A percentile compares a stretch with the other conserved stretches of the same genome.
Evolutionary conservation across 352 stramenopile species (phyloP).

Genomic region (Phytophthora fragariae): DNA sequence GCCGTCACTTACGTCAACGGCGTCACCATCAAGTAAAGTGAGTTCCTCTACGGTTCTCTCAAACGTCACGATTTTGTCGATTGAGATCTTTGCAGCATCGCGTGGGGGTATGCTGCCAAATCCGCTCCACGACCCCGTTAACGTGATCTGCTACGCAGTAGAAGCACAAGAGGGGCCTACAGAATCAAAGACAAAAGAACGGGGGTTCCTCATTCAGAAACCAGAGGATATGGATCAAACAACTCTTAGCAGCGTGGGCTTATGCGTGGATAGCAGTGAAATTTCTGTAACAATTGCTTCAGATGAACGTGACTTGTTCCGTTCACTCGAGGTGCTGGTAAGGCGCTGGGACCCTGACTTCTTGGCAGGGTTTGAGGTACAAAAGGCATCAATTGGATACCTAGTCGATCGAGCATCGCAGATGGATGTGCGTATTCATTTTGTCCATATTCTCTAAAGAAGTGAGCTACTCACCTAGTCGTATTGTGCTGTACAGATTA

Average conservation of each 20-base stretch:
- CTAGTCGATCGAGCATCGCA: slow-evolving; percentile 70
- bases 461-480: slow-evolving; percentile 3
- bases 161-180: slow-evolving; percentile 77
- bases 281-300: slow-evolving; percentile 39
- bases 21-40: slow-evolving; percentile 30
- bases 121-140: slow-evolving; percentile 69
- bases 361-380: slow-evolving; percentile 88
- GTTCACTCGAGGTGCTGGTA: slow-evolving; percentile 61
- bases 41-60: slow-evolving; percentile 46
- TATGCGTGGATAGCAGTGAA: slow-evolving; percentile 50
- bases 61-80: slow-evolving; percentile 82
- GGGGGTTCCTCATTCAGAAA: slow-evolving; percentile 56
- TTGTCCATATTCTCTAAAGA: slow-evolving; percentile 7
- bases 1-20: slow-evolving; percentile 23
- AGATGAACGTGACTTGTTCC: slow-evolving; percentile 72
- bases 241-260: slow-evolving; percentile 26
- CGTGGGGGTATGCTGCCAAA: slow-evolving; percentile 73
- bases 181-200: slow-evolving; percentile 55
- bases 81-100: slow-evolving; percentile 77
- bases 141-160: slow-evolving; percentile 70
- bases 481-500: slow-evolving; percentile 56
- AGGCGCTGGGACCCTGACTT: slow-evolving; percentile 90
- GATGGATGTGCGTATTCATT: slow-evolving; percentile 55
- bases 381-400: slow-evolving; percentile 83
- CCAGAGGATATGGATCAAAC: slow-evolving; percentile 28